These are phyloP conservation scores for Chaetomium sp. DNA, from an alignment of 2,329 filamentous ascomycete genomes.

Conservation along the genomic window DNA sequence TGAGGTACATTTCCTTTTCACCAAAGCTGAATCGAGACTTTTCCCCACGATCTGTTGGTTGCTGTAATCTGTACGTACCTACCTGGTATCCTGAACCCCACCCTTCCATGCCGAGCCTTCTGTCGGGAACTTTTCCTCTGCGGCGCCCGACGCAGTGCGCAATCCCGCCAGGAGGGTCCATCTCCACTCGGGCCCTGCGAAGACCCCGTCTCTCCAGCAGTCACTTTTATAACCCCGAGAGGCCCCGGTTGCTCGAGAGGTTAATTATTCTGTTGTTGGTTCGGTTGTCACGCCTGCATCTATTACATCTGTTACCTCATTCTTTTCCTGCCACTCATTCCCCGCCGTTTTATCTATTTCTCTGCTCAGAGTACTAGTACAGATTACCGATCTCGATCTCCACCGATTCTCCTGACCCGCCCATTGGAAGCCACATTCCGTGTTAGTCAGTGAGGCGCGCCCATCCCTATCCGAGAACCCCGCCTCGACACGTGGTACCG, in stretches of 20 bases:
- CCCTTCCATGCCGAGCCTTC: not conserved
- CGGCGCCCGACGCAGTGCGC: slow-evolving; percentile 18
- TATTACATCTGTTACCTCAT: not conserved
- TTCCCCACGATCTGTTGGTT: not conserved
- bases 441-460: not conserved
- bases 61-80: too few relatives aligned
- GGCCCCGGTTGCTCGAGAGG: not conserved
- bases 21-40: not conserved
- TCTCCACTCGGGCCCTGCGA: slow-evolving; percentile 32
- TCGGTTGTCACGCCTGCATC: not conserved
- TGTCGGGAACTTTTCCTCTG: slow-evolving; percentile 23
- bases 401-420: not conserved
- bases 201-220: slow-evolving; percentile 27
- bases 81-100: too few relatives aligned
- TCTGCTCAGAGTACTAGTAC: not conserved
- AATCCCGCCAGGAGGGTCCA: slow-evolving; percentile 18
- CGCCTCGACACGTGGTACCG: slow-evolving; percentile 19
- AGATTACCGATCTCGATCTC: not conserved
- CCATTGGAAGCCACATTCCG: not conserved
- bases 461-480: not conserved
- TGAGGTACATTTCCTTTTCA: not conserved
- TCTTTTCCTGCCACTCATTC: slow-evolving; percentile 16
- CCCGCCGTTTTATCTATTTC: not conserved
- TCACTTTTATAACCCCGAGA: slow-evolving; percentile 18
- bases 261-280: slow-evolving; percentile 5